Evolutionary conservation across 306 rosid genomes (phyloP).

Genomic region (Parietaria judaica): DNA sequence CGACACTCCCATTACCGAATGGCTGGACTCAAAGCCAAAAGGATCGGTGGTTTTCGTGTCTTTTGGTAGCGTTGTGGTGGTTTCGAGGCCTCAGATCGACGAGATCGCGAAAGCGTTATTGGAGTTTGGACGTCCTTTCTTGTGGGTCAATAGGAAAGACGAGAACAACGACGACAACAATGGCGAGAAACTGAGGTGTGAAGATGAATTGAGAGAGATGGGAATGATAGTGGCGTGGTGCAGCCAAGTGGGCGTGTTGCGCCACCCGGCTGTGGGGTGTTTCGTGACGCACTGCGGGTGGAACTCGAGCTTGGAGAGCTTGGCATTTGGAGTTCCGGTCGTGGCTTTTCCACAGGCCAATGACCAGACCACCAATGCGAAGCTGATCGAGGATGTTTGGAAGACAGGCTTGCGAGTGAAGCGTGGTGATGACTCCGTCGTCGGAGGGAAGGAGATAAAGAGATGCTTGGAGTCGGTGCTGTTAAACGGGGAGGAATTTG

Average conservation of each 20-base stretch:
- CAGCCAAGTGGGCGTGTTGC: slow-evolving; percentile 23
- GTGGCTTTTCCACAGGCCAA: slow-evolving; percentile 24
- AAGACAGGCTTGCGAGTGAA: slow-evolving; percentile 25
- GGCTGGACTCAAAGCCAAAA: slow-evolving; percentile 45
- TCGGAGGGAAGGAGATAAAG: slow-evolving; percentile 18
- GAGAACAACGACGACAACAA: slow-evolving; percentile 2
- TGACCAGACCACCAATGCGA: slow-evolving; percentile 31
- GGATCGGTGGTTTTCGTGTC: slow-evolving; percentile 49
- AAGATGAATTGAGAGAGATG: slow-evolving; percentile 12
- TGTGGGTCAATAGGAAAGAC: slow-evolving; percentile 45
- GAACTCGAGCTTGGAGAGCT: slow-evolving; percentile 31
- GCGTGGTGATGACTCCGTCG: neutral
- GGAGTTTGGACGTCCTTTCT: slow-evolving; percentile 28
- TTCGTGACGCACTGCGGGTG: slow-evolving; percentile 36
- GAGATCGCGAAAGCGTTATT: slow-evolving; percentile 51
- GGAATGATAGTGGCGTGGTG: slow-evolving; percentile 34
- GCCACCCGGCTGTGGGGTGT: slow-evolving; percentile 16
- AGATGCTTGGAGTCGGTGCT: slow-evolving; percentile 30
- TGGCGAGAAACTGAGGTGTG: neutral
- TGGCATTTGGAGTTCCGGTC: slow-evolving; percentile 22
- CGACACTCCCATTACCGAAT: slow-evolving; percentile 20
- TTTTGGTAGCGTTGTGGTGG: slow-evolving; percentile 38
- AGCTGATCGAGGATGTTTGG: slow-evolving; percentile 30
- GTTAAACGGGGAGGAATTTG: slow-evolving; percentile 11
- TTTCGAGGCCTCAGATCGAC: slow-evolving; percentile 40